A percentile compares a stretch with the other conserved stretches of the same genome.
Conservation (phyloP, 345 rosid genomes). For the Eucalyptus cloeziana region DNA sequence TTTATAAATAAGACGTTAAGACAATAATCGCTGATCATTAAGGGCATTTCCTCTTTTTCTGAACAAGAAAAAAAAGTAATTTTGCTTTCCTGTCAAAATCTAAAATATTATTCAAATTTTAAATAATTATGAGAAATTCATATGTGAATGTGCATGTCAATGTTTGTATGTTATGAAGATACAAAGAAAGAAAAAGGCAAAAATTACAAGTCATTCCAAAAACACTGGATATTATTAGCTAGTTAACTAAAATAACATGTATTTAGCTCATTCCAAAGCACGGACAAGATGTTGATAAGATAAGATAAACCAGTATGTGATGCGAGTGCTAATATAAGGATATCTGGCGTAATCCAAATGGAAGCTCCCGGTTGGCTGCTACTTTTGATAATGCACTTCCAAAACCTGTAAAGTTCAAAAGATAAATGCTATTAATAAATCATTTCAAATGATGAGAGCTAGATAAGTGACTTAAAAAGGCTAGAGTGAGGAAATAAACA, state of each 20-base stretch:
- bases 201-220: not conserved
- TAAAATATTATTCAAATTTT: not conserved
- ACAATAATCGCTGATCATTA: not conserved
- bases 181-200: not conserved
- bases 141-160: not conserved
- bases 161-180: not conserved
- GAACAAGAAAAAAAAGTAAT: not conserved
- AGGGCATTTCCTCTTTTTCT: not conserved
- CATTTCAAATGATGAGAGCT: not conserved
- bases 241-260: not conserved
- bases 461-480: not conserved
- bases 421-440: not conserved
- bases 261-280: not conserved
- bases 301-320: not conserved
- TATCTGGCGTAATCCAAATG: conserved; percentile 85
- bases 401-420: conserved; percentile 42
- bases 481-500: not conserved
- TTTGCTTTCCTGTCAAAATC: not conserved
- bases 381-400: conserved; percentile 71
- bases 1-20: not conserved
- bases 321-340: conserved; percentile 22
- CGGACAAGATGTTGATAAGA: not conserved
- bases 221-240: not conserved
- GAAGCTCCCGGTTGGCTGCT: conserved; percentile 64
- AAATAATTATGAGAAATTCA: not conserved